Base-by-base conservation (phyloP, 352 stramenopile species). In the Pythium aquatile region DNA sequence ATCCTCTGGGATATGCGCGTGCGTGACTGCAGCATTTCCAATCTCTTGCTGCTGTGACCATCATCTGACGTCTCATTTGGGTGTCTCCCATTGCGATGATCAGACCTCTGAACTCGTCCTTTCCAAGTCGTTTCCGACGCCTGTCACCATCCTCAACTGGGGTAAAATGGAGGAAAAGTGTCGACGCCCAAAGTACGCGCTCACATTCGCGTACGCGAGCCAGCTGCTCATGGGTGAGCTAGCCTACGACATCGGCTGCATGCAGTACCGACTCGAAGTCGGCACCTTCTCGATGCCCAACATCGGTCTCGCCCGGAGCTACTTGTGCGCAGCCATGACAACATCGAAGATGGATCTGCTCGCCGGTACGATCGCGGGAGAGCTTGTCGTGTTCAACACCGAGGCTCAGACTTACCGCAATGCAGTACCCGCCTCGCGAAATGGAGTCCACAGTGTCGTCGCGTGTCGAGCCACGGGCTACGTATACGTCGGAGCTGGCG, bases 361-460 rank as follows among this genome's bases (percentile, higher is more conserved):
- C 2, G 79, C 79, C 3, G 85, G 81, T 5, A 91, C 85, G 5
- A 75, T 78, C 32, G 83, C 83, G 1, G 81, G 90, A 28, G 88
- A 98, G 57, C 74, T 98, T 33, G 84, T 96, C 0, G 85, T 97
- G 7, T 97, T 96, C 63, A 91, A 87, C 56, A 75, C 82, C 8
- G 85, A 87, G 11, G 69, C 75, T 1, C 66, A 85, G 33, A 79
- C 83, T 4, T 93, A 90, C 57, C 80, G 82, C 32, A 85, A 83
- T 55, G 72, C 80, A 1, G 72, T 91, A 16, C 75, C 81, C 3
- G 73, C 91, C 11, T 86, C 78, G 4, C 72, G 72, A 55, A 90
- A 87, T 61, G 83, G 80, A 29, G 83, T 96, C 16, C 94, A 95
- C 61, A 91, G 83, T 39, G 65, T 95, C 33, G 79, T 72, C 20